Conservation (phyloP, 2,329 filamentous ascomycete species). For the Bipolaris victoriae region DNA sequence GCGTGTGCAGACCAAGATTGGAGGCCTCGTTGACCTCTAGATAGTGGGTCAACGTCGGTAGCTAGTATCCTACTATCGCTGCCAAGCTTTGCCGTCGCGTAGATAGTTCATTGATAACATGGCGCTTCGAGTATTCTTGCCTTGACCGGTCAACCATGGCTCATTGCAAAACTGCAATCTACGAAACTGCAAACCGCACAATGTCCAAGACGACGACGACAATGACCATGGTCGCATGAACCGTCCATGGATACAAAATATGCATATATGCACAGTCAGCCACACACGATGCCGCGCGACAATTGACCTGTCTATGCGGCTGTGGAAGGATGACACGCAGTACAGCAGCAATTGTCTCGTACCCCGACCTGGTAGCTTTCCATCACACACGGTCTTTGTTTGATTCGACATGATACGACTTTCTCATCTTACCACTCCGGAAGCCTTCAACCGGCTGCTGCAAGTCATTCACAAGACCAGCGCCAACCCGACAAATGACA, state of each 20-base stretch:
- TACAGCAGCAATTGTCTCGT: conserved; percentile 8
- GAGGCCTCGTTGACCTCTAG: background rate
- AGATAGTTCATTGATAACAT: conserved; percentile 10
- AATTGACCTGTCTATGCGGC: conserved; percentile 4
- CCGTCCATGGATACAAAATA: background rate
- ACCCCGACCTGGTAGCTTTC: background rate
- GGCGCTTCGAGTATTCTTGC: conserved; percentile 9
- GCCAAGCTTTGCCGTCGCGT: conserved; percentile 2
- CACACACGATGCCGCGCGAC: conserved; percentile 6
- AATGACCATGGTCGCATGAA: background rate
- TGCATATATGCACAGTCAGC: conserved; percentile 8
- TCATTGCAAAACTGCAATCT: conserved; percentile 2
- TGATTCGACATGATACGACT: background rate
- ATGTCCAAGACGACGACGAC: background rate
- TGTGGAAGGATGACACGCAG: conserved; percentile 11
- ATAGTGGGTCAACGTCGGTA: conserved; percentile 1
- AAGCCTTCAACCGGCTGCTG: background rate
- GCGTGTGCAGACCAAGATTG: conserved; percentile 1
- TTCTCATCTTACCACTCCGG: background rate
- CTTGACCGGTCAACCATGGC: conserved; percentile 6
- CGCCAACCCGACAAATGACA: background rate
- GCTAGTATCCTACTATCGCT: conserved; percentile 1
- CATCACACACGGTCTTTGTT: background rate
- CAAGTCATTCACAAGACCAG: conserved; percentile 8
- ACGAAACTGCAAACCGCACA: background rate